A percentile compares a stretch with the other conserved stretches of the same genome.
Evolutionary conservation across 768 basidiomycete species (phyloP).

Genomic region (Holtermanniella nyarrowii): DNA sequence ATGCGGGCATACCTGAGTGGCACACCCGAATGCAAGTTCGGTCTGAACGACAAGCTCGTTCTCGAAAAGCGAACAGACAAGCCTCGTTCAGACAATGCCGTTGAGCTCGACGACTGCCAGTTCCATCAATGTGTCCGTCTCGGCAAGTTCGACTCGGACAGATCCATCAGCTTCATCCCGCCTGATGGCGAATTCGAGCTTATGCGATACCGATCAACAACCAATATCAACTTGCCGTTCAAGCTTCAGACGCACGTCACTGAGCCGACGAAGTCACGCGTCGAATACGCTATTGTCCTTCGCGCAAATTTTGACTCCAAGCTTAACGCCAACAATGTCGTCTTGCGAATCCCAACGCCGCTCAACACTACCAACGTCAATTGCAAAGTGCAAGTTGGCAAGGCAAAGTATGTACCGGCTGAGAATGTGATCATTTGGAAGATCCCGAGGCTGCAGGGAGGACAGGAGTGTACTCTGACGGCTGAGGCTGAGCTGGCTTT

Average conservation of each 20-base stretch:
- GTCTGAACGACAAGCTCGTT: conserved; percentile 94
- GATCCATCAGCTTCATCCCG: conserved; percentile 93
- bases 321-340: conserved; percentile 82
- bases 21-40: conserved; percentile 97
- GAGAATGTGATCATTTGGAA: conserved; percentile 98
- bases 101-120: conserved; percentile 93
- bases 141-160: conserved; percentile 82
- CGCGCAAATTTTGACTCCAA: conserved; percentile 85
- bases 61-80: conserved; percentile 63
- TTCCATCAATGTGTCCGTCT: conserved; percentile 98
- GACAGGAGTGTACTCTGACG: conserved; percentile 74
- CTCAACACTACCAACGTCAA: conserved; percentile 86
- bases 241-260: conserved; percentile 80
- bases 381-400: conserved; percentile 81
- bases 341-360: conserved; percentile 90
- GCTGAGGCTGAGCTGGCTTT: conserved; percentile 73
- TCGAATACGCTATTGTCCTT: conserved; percentile 79
- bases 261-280: conserved; percentile 83
- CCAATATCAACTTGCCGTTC: conserved; percentile 90
- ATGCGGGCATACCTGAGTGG: conserved; percentile 97
- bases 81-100: conserved; percentile 48
- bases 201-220: conserved; percentile 95
- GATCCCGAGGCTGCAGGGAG: conserved; percentile 83
- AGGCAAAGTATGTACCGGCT: conserved; percentile 92
- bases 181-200: conserved; percentile 98